Conservation (phyloP, 1,284 basidiomycete genomes). For the Trichosporon ovoides region DNA sequence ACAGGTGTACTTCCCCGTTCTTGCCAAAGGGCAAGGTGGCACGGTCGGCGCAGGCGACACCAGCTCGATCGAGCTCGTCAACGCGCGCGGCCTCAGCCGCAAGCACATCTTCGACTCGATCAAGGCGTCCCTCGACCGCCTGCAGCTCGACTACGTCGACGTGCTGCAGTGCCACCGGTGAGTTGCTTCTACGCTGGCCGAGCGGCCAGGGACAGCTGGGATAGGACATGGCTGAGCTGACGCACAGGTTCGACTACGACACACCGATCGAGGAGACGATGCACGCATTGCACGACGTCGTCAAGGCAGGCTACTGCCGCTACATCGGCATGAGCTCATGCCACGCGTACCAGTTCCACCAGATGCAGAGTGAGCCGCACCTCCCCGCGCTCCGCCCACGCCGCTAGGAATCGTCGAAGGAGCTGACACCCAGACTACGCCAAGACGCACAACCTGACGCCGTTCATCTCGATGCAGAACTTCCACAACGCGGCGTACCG, state of each 20-base stretch:
- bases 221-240: background rate
- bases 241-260: slow-evolving; percentile 53
- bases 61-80: slow-evolving; percentile 34
- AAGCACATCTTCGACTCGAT: slow-evolving; percentile 65
- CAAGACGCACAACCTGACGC: slow-evolving; percentile 56
- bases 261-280: slow-evolving; percentile 61
- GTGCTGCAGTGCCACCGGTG: slow-evolving; percentile 55
- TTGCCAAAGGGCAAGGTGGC: background rate
- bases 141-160: slow-evolving; percentile 67
- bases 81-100: slow-evolving; percentile 51
- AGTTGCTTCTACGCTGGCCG: background rate
- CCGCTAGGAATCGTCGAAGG: no score
- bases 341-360: slow-evolving; percentile 49
- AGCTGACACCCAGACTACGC: slow-evolving; percentile 39
- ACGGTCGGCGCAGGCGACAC: slow-evolving; percentile 2
- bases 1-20: slow-evolving; percentile 25
- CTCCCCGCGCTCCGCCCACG: no score
- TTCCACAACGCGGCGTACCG: slow-evolving; percentile 54
- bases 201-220: background rate
- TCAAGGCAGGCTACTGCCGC: slow-evolving; percentile 59
- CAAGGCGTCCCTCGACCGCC: slow-evolving; percentile 59
- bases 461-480: slow-evolving; percentile 68
- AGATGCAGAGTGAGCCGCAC: slow-evolving; percentile 42
- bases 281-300: slow-evolving; percentile 65
- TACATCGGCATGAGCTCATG: slow-evolving; percentile 61